Evolutionary conservation across 257 asterid species (phyloP).

Genomic region (Solanum medicagineum): DNA sequence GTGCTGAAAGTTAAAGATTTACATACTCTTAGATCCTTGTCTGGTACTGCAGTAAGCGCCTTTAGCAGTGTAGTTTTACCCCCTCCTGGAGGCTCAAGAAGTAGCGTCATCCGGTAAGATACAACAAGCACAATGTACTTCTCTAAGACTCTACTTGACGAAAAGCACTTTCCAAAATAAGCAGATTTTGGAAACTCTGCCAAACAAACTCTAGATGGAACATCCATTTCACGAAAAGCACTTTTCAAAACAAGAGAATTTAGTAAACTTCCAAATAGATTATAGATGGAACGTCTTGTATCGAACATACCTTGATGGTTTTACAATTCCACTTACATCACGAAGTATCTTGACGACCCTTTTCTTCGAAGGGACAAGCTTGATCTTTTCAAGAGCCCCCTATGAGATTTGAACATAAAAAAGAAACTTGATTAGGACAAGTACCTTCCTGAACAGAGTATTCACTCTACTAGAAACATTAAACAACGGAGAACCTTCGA

Average conservation of each 20-base stretch:
- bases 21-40: constrained; percentile 40
- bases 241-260: neutral
- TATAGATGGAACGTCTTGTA: neutral
- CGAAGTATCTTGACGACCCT: constrained; percentile 61
- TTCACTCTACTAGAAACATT: neutral
- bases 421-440: neutral
- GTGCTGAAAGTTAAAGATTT: neutral
- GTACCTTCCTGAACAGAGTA: neutral
- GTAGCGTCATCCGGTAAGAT: constrained; percentile 70
- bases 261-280: neutral
- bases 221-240: neutral
- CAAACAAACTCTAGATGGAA: neutral
- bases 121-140: neutral
- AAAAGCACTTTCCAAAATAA: neutral
- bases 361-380: constrained; percentile 75
- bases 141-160: neutral
- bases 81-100: constrained; percentile 92
- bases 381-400: constrained; percentile 54
- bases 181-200: neutral
- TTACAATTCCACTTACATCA: constrained; percentile 64
- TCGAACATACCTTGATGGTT: constrained; percentile 70
- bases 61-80: constrained; percentile 80
- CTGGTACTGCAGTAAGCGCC: constrained; percentile 72
- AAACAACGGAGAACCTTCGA: neutral
- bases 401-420: constrained; percentile 1